phyloP scores from a whole-genome alignment of 345 rosid species.

The Ceriops tagal region DNA sequence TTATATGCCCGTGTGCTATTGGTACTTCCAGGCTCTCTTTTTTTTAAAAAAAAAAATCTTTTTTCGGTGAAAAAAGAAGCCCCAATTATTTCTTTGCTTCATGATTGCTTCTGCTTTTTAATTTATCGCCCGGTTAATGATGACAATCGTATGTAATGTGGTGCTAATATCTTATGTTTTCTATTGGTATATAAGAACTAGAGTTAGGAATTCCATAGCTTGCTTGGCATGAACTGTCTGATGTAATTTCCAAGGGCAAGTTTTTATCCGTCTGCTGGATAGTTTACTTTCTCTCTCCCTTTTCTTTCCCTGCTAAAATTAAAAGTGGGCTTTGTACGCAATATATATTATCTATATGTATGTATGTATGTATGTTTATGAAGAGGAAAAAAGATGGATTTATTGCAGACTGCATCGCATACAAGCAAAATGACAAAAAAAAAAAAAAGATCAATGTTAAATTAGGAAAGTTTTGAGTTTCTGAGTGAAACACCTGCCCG shows the following conservation, averaged over 20 bases:
- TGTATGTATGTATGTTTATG: no score
- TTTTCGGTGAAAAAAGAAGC: not conserved
- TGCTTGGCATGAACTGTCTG: not conserved
- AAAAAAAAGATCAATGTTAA: no score
- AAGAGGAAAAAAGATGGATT: no score
- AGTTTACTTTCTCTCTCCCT: no score
- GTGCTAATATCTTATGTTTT: not conserved
- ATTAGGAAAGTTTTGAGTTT: no score
- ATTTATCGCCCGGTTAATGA: slow-evolving; percentile 27
- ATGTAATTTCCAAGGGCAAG: not conserved
- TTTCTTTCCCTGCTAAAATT: not conserved
- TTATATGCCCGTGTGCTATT: not conserved
- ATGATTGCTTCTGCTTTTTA: slow-evolving; percentile 22
- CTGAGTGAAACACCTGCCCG: no score
- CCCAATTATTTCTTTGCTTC: not conserved
- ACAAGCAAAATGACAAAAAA: no score
- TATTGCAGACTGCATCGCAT: no score
- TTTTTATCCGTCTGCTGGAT: not conserved
- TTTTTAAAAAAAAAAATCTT: no score
- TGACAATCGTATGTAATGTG: slow-evolving; percentile 11
- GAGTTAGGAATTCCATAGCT: not conserved
- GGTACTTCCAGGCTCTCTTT: not conserved
- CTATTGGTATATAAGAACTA: not conserved
- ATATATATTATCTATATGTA: no score
- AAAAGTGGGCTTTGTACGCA: not conserved